Evolutionary conservation across 2,329 filamentous ascomycete species (phyloP).

Genomic region (Aspergillus arachidicola): DNA sequence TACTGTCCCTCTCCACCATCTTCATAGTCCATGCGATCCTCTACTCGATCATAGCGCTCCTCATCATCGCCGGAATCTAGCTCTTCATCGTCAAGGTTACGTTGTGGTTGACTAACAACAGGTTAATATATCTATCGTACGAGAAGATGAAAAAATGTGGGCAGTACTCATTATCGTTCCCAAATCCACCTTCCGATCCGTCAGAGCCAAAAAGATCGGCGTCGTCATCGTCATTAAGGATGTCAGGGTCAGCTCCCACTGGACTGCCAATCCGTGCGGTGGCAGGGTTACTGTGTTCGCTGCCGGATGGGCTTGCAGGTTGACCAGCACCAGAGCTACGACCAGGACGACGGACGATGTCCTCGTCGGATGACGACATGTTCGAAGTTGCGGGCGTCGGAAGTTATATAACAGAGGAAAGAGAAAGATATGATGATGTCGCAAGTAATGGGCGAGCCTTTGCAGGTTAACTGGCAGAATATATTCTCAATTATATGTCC

Average conservation of each 20-base stretch:
- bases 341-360: slow-evolving; percentile 39
- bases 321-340: slow-evolving; percentile 27
- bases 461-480: neutral
- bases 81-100: slow-evolving; percentile 62
- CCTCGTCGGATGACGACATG: slow-evolving; percentile 45
- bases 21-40: slow-evolving; percentile 48
- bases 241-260: slow-evolving; percentile 31
- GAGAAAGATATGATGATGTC: neutral
- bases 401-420: neutral
- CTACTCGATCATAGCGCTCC: slow-evolving; percentile 56
- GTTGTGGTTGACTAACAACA: slow-evolving; percentile 34
- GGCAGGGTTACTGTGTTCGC: slow-evolving; percentile 24
- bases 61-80: slow-evolving; percentile 67
- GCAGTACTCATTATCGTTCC: slow-evolving; percentile 35
- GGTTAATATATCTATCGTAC: slow-evolving; percentile 17
- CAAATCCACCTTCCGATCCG: slow-evolving; percentile 45
- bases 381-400: neutral
- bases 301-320: slow-evolving; percentile 23
- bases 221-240: slow-evolving; percentile 39
- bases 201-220: slow-evolving; percentile 52
- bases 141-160: neutral
- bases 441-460: neutral
- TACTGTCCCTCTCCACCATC: slow-evolving; percentile 44
- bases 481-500: neutral
- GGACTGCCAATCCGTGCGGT: slow-evolving; percentile 25